Conservation (phyloP, 768 basidiomycete genomes). For the Suillus ampliporus region DNA sequence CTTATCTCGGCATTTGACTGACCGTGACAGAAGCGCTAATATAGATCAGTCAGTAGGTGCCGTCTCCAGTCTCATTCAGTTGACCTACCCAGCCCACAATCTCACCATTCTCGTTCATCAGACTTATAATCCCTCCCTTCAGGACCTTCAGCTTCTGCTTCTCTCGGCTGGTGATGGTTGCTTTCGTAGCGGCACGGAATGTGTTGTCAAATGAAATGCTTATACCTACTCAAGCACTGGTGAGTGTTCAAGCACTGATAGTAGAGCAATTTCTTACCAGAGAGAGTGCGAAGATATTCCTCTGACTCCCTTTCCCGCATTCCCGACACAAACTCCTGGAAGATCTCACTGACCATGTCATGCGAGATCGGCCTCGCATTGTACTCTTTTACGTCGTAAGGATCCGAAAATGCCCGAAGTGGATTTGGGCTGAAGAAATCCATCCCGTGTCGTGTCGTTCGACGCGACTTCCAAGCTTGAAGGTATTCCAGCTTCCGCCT, state of each 20-base stretch:
- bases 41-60: not conserved
- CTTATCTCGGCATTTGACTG: constrained; percentile 20
- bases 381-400: constrained; percentile 7
- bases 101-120: constrained; percentile 23
- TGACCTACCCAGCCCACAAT: constrained; percentile 21
- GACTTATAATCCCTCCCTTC: constrained; percentile 22
- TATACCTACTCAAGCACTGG: constrained; percentile 7
- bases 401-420: constrained; percentile 6
- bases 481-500: constrained; percentile 23
- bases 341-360: constrained; percentile 28
- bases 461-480: constrained; percentile 3
- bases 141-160: not conserved
- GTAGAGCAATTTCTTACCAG: not conserved
- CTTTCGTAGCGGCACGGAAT: constrained; percentile 24
- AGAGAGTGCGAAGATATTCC: not conserved
- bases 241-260: not conserved
- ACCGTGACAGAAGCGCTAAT: constrained; percentile 20
- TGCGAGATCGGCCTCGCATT: constrained; percentile 18
- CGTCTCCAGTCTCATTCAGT: not conserved
- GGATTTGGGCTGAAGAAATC: constrained; percentile 2
- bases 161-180: constrained; percentile 2
- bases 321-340: constrained; percentile 18
- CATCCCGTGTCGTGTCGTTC: not conserved
- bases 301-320: constrained; percentile 3
- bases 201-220: constrained; percentile 21